A percentile compares a stretch with the other conserved stretches of the same genome.
phyloP scores from a whole-genome alignment of 2,329 filamentous ascomycete genomes.

The Paecilomyces niveus region DNA sequence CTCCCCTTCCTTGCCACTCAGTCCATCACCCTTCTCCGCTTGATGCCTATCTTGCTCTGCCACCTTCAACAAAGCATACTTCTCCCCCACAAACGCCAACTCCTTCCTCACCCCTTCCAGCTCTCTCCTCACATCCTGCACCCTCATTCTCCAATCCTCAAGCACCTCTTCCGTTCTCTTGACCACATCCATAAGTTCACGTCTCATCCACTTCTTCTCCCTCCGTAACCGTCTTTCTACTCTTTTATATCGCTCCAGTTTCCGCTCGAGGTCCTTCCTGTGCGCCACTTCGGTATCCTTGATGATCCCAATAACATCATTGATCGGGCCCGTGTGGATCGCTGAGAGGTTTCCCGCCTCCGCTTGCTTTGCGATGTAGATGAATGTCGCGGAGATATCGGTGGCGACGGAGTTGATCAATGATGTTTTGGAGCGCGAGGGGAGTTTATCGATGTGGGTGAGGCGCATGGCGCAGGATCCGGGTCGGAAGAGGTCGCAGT shows the following conservation, averaged over 20 bases:
- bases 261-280: constrained; percentile 13
- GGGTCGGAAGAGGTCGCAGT: constrained; percentile 1
- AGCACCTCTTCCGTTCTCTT: constrained; percentile 9
- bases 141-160: constrained; percentile 9
- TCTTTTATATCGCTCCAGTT: constrained; percentile 10
- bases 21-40: background rate
- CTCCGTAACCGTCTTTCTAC: constrained; percentile 9
- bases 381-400: constrained; percentile 23
- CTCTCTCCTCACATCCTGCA: constrained; percentile 4
- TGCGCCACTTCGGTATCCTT: constrained; percentile 11
- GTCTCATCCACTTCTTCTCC: constrained; percentile 14
- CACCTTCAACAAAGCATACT: constrained; percentile 2
- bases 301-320: constrained; percentile 20
- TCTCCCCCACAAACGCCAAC: constrained; percentile 1
- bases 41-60: too few relatives aligned
- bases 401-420: constrained; percentile 20
- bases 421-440: constrained; percentile 12
- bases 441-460: constrained; percentile 11
- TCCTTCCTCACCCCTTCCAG: constrained; percentile 3
- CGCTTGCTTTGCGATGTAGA: constrained; percentile 19
- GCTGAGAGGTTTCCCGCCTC: constrained; percentile 15
- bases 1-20: background rate
- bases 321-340: constrained; percentile 17
- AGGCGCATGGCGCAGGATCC: constrained; percentile 17
- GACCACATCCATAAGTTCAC: constrained; percentile 14